These are phyloP conservation scores for Phlebiopsis gigantea DNA, from an alignment of 768 basidiomycete genomes.

Conservation along the genomic window DNA sequence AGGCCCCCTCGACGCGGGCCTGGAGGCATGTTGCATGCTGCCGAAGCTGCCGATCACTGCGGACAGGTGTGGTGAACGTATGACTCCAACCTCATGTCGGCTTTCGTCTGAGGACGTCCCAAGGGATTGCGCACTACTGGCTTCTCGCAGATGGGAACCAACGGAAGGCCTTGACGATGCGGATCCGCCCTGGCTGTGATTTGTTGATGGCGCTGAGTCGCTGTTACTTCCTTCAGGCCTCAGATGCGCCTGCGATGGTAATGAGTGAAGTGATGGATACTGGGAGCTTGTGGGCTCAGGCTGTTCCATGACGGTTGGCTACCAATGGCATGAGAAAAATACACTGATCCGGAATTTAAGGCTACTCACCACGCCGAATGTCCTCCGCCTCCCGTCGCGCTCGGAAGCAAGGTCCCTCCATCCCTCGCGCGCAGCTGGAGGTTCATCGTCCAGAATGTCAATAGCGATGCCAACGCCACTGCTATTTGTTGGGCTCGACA, in stretches of 20 bases:
- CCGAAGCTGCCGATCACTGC: slow-evolving; percentile 19
- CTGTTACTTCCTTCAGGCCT: slow-evolving; percentile 24
- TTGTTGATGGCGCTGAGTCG: slow-evolving; percentile 47
- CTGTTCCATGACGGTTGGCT: slow-evolving; percentile 43
- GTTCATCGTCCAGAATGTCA: slow-evolving; percentile 65
- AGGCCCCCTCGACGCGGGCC: slow-evolving; percentile 4
- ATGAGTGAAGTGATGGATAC: slow-evolving; percentile 60
- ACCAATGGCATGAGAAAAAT: neutral
- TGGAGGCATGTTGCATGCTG: neutral
- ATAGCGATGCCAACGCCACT: slow-evolving; percentile 34
- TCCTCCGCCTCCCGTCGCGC: slow-evolving; percentile 36
- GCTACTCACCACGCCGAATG: slow-evolving; percentile 58
- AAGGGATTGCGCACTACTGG: slow-evolving; percentile 34
- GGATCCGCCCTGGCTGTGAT: slow-evolving; percentile 41
- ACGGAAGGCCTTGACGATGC: slow-evolving; percentile 48
- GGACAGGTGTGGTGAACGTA: slow-evolving; percentile 26
- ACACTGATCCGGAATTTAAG: neutral
- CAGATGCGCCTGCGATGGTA: slow-evolving; percentile 38
- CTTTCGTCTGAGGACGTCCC: slow-evolving; percentile 50
- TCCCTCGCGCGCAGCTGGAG: slow-evolving; percentile 53
- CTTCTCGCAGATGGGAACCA: slow-evolving; percentile 13
- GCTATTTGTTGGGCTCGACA: slow-evolving; percentile 8
- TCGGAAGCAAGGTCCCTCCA: slow-evolving; percentile 54
- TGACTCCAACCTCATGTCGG: slow-evolving; percentile 15
- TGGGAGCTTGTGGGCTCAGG: slow-evolving; percentile 46